phyloP scores from a whole-genome alignment of 306 rosid species.

The Prunus armeniaca region DNA sequence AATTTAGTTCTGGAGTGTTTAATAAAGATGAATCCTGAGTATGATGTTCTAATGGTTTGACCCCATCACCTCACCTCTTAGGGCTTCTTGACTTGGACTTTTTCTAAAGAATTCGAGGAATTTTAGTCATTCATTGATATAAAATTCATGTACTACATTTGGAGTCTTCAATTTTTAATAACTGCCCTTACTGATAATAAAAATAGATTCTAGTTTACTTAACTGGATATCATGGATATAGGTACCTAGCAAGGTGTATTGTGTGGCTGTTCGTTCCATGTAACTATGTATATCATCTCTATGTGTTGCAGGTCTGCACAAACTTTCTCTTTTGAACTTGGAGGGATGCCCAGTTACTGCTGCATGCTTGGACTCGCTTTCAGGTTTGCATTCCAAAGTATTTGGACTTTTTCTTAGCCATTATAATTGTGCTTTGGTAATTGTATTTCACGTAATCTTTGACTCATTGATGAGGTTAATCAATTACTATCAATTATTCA shows the following conservation, averaged over 20 bases:
- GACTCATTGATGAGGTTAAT: neutral
- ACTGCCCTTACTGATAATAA: neutral
- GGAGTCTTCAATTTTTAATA: neutral
- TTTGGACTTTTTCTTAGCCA: neutral
- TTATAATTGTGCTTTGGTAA: neutral
- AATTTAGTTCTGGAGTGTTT: neutral
- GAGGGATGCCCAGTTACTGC: slow-evolving; percentile 92
- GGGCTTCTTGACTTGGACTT: neutral
- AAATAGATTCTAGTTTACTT: neutral
- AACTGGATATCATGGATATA: neutral
- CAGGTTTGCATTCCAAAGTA: slow-evolving; percentile 53
- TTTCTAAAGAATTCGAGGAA: too few relatives aligned
- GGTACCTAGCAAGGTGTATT: neutral
- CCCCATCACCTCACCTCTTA: neutral
- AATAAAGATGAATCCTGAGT: neutral
- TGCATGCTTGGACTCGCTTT: slow-evolving; percentile 75
- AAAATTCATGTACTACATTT: neutral
- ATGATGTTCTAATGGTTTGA: too few relatives aligned
- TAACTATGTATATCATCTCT: slow-evolving; percentile 13
- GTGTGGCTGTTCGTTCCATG: slow-evolving; percentile 20
- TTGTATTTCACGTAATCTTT: neutral
- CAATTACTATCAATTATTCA: neutral
- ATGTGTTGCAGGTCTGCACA: slow-evolving; percentile 63
- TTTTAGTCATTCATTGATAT: neutral
- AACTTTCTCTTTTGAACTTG: slow-evolving; percentile 73